Evolutionary conservation across 805 yeast genomes (phyloP).

Genomic region (Ascoidea asiatica): DNA sequence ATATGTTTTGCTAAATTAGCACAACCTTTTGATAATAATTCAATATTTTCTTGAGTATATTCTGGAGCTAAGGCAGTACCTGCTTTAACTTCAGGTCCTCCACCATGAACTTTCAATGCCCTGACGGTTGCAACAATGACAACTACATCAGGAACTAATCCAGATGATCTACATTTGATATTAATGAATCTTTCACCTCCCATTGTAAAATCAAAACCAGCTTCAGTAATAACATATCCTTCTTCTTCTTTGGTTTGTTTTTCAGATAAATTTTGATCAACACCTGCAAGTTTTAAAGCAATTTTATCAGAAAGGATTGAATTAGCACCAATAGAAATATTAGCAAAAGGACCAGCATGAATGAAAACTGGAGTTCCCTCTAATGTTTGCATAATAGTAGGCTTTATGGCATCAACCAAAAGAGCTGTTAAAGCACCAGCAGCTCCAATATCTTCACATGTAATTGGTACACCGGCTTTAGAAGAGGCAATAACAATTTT

Average conservation of each 20-base stretch:
- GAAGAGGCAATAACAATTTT: constrained; percentile 63
- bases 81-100: constrained; percentile 80
- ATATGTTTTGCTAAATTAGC: constrained; percentile 70
- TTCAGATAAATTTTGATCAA: constrained; percentile 29
- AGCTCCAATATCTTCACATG: constrained; percentile 75
- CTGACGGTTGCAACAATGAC: constrained; percentile 76
- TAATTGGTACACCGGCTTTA: constrained; percentile 55
- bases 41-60: constrained; percentile 59
- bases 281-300: constrained; percentile 71
- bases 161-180: constrained; percentile 75
- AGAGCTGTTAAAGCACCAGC: constrained; percentile 80
- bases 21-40: constrained; percentile 55
- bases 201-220: constrained; percentile 86
- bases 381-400: constrained; percentile 76
- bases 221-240: constrained; percentile 78
- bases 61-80: constrained; percentile 69
- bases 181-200: constrained; percentile 82
- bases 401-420: constrained; percentile 71
- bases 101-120: constrained; percentile 79
- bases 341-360: constrained; percentile 85
- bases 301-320: constrained; percentile 71
- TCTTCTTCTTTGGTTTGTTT: constrained; percentile 33
- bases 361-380: constrained; percentile 83
- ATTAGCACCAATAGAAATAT: constrained; percentile 77
- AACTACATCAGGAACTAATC: constrained; percentile 62